phyloP scores from a whole-genome alignment of 108 stramenopile genomes.

The Nitzschia sp. region DNA sequence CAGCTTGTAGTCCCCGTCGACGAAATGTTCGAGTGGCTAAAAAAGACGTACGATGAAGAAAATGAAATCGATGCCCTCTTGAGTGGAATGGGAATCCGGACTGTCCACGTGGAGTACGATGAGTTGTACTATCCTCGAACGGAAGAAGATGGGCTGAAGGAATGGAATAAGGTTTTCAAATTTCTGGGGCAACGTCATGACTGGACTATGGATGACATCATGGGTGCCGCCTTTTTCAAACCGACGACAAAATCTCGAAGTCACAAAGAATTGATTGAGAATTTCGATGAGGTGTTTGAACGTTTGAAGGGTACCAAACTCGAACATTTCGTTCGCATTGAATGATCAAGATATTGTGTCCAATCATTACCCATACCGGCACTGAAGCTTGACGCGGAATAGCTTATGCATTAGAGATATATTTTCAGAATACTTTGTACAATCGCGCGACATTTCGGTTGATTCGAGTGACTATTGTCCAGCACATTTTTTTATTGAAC shows the following conservation, averaged over 20 bases:
- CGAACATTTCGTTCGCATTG: conserved; percentile 9
- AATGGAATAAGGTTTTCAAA: conserved; percentile 15
- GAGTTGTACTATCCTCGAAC: conserved; percentile 9
- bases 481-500: too few relatives aligned
- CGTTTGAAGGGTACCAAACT: conserved; percentile 10
- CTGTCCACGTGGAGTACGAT: conserved; percentile 10
- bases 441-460: too few relatives aligned
- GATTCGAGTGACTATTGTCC: too few relatives aligned
- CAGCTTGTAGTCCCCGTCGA: conserved; percentile 1
- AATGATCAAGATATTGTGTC: too few relatives aligned
- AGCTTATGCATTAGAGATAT: too few relatives aligned
- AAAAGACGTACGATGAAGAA: conserved; percentile 1
- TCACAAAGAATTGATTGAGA: conserved; percentile 14
- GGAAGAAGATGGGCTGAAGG: background rate
- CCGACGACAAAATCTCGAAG: conserved; percentile 16
- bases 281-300: conserved; percentile 6
- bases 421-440: too few relatives aligned
- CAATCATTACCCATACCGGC: too few relatives aligned
- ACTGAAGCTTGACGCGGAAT: too few relatives aligned
- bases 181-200: conserved; percentile 4
- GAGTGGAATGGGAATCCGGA: background rate
- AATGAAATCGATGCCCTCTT: conserved; percentile 7
- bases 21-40: conserved; percentile 9
- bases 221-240: background rate
- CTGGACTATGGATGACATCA: conserved; percentile 2